Evolutionary conservation across 768 basidiomycete genomes (phyloP).

Genomic region (Pluteus cervinus): DNA sequence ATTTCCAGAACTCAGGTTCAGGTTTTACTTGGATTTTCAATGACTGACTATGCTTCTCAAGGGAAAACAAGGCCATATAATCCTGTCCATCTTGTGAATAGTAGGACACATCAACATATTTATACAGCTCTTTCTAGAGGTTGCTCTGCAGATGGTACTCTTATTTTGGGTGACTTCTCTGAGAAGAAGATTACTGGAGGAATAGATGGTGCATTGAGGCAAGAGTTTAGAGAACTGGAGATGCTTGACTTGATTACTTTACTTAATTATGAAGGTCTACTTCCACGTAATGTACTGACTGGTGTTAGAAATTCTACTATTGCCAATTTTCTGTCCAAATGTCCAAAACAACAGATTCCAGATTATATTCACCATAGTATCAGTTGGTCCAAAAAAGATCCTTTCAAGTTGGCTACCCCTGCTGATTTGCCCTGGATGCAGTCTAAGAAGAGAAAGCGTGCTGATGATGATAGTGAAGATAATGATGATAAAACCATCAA

Average conservation of each 20-base stretch:
- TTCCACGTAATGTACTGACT: background rate
- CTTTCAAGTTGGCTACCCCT: too few relatives aligned
- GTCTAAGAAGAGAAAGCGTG: too few relatives aligned
- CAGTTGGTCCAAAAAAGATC: too few relatives aligned
- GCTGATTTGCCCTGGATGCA: too few relatives aligned
- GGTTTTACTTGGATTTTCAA: constrained; percentile 21
- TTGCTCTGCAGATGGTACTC: background rate
- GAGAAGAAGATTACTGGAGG: background rate
- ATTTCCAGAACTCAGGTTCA: constrained; percentile 15
- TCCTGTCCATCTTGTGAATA: constrained; percentile 18
- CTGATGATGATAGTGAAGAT: too few relatives aligned
- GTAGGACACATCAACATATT: constrained; percentile 15
- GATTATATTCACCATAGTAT: too few relatives aligned
- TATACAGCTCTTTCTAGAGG: constrained; percentile 20
- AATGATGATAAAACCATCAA: too few relatives aligned
- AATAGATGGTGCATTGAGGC: background rate
- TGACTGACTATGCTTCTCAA: constrained; percentile 27
- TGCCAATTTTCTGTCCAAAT: too few relatives aligned
- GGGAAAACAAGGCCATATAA: constrained; percentile 21
- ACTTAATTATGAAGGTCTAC: background rate
- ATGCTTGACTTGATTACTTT: background rate
- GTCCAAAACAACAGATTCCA: too few relatives aligned
- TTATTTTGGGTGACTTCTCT: background rate
- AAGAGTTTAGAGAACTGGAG: constrained; percentile 1
- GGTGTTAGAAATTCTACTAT: too few relatives aligned